Base-by-base conservation (phyloP, 2,329 filamentous ascomycete genomes). In the Phoma sp. region DNA sequence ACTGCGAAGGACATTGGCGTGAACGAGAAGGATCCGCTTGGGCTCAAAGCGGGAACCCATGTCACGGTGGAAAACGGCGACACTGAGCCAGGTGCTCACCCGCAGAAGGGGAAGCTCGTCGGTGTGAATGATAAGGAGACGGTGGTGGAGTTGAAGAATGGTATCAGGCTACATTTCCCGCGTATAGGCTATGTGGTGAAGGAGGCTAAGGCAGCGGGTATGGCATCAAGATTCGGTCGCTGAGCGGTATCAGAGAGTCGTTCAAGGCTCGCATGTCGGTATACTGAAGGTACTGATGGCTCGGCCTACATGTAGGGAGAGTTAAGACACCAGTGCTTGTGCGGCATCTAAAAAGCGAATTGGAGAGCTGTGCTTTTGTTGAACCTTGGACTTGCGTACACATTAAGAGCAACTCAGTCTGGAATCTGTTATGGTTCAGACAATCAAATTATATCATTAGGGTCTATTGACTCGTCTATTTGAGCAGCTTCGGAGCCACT, bases 101-200 rank as follows among this genome's bases (percentile, higher is more conserved):
- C 53, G 22, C 53, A 56, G 38, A 46, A 29, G 13, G 53, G 53
- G 2, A 51, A 43, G n/a, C 38, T 56, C 4, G 43, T 56, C 17
- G 53, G 53, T 21, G 22, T 47, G 15, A 17, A 56, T 32, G 37
- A 33, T 4, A 45, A 8, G 31, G 47, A 56, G 32, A 15, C 10
- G 0, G 43, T 56, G 5, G 27, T 56, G 6, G 53, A 56, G 22
- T 21, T 56, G 31, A 39, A 51, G 13, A 47, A 56, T 27, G 47
- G 43, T 7, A 21, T 56, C n/a, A 32, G 43, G 13, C 1, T 56
- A 22, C 53, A 56, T 46, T 56, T 56, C 33, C 47, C 53, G 2
- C 24, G 53, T 1, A n/a, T 56, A 0, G 43, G 53, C 21, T 56
- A 56, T 40, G 8, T 56, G 2, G 38, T 56, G 6, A 56, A 56